A percentile compares a stretch with the other conserved stretches of the same genome.
Evolutionary conservation across 148 eudicot species (phyloP).

Genomic region (Cornus kousa): DNA sequence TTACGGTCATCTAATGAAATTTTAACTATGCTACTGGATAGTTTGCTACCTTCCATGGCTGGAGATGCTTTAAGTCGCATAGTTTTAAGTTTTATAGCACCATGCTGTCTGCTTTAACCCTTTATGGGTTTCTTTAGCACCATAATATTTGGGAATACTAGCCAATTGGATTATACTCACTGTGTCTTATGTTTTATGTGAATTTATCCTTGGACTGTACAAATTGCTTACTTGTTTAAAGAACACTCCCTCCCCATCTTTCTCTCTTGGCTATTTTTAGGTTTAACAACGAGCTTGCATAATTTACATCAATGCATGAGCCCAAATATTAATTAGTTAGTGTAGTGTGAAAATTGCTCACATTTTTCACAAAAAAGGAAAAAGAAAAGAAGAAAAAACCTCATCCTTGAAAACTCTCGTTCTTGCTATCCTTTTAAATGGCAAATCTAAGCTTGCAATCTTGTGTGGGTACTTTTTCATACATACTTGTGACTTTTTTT

Average conservation of each 20-base stretch:
- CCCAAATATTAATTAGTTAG: not conserved
- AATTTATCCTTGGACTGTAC: too few relatives aligned
- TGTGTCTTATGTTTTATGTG: too few relatives aligned
- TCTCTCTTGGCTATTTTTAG: too few relatives aligned
- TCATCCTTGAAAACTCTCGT: not conserved
- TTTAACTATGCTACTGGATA: not conserved
- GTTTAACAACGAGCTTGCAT: not conserved
- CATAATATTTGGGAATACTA: too few relatives aligned
- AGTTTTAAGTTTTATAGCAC: not conserved
- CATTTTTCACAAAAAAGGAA: not conserved
- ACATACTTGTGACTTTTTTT: not conserved
- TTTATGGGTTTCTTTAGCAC: not conserved
- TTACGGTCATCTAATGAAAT: too few relatives aligned
- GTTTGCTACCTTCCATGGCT: not conserved
- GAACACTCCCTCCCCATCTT: too few relatives aligned
- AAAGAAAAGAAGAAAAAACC: not conserved
- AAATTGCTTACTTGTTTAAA: too few relatives aligned
- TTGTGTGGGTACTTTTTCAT: not conserved
- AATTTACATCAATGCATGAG: not conserved
- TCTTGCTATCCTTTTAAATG: too few relatives aligned
- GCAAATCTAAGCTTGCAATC: not conserved
- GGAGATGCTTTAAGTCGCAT: not conserved
- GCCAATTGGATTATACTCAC: too few relatives aligned
- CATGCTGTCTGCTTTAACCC: not conserved
- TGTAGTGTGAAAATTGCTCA: not conserved